Base-by-base conservation (phyloP, 2,329 filamentous ascomycete genomes). In the Grosmannia penicillata region DNA sequence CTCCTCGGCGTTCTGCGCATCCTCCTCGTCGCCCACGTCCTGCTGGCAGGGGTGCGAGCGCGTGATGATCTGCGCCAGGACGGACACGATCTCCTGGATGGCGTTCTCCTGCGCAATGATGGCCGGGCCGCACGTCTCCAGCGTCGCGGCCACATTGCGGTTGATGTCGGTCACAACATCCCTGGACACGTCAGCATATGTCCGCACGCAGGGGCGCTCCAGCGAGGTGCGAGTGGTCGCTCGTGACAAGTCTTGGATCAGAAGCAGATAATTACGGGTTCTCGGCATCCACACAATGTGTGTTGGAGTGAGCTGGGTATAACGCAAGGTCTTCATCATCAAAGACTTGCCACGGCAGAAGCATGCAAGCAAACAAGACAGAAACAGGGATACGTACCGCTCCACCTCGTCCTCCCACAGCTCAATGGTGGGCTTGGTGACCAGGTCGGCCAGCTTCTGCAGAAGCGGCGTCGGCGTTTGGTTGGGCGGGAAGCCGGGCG, bases 231-330 rank as follows among this genome's bases (percentile, higher is more conserved):
- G n/a, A n/a, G n/a, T n/a, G n/a, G n/a, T n/a, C n/a, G n/a, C n/a
- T n/a, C n/a, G n/a, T n/a, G n/a, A n/a, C n/a, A n/a, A 23, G 31
- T 34, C 28, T 6, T 42, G 13, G 31, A 44, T 63, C 61, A 67
- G 62, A 60, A 53, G 56, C 60, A 59, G 66, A 66, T 59, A 66
- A 62, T 18, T 21, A 74, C 80, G 85, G 67, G 63, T 93, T 91
- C 78, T 78, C 84, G 85, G 82, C 85, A 93, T 77, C 65, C 76
- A 76, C 82, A 75, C 63, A 65, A 65, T n/a, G 65, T 72, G 83
- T 78, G 79, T 96, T 82, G 83, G 84, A 94, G 87, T 95, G 89
- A 95, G 87, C 87, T 95, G 87, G 86, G 89, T 89, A 74, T 89
- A 87, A 87, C 84, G 83, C 77, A 75, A 66, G 61, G 67, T 73